Base-by-base conservation (phyloP, 768 basidiomycete species). In the Cyclocybe aegerita region DNA sequence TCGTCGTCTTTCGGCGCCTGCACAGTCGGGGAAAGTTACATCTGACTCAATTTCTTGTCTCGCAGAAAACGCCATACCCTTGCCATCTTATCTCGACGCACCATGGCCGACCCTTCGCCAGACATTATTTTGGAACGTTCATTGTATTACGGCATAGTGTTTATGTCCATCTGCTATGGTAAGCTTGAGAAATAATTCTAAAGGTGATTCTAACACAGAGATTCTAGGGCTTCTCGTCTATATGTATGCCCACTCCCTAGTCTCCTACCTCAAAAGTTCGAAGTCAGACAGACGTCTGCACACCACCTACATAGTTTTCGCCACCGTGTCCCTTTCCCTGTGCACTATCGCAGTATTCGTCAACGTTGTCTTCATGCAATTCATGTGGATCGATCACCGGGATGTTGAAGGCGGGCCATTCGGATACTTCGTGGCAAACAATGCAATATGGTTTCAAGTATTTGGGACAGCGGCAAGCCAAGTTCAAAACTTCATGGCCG, bases 341-440 rank as follows among this genome's bases (percentile, higher is more conserved):
- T 17, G 16, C 10, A 41, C 40, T 10, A 17, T 46, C 45, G 45
- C 35, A 14, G 32, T 46, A 17, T 33, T 35, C 14, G 39, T 37
- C 15, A 46, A 46, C 45, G 45, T 7, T 2, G 34, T 46, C 9
- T 35, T 46, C n/a, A 35, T 33, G 16, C 32, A 46, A 29, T 35
- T 46, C 16, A 46, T 46, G 45, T 46, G 45, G 45, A 38, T 46
- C 12, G 15, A 46, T 15, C 45, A 46, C 16, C 16, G 45, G 15
- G 45, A 46, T 16, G 16, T 35, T 14, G 12, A 12, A 12, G 45
- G 35, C 31, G 45, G 45, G 12, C 45, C 45, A 4, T 37, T 46
- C 12, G 45, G 16, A 6, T 46, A 46, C 34, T 17, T 37, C 10
- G 45, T 23, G 4, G n/a, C 32, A 12, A 35, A 33, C n/a, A 16